phyloP scores from a whole-genome alignment of 2,329 filamentous ascomycete genomes.

The Aspergillus amoenus region DNA sequence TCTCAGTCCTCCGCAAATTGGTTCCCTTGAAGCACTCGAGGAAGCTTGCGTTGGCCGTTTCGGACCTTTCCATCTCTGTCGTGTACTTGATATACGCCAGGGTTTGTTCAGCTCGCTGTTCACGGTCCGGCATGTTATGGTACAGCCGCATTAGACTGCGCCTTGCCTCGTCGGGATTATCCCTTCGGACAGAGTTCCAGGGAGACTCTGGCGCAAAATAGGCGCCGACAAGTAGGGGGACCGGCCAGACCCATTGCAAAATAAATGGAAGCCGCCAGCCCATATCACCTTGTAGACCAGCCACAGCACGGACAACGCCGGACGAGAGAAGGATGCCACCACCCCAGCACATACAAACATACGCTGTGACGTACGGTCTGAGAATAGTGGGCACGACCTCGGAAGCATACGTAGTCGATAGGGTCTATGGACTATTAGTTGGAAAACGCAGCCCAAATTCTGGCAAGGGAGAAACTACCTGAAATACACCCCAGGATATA shows the following conservation, averaged over 20 bases:
- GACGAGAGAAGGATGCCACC: constrained; percentile 25
- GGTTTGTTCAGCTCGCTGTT: constrained; percentile 53
- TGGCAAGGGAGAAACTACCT: neutral
- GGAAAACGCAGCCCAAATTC: neutral
- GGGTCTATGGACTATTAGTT: neutral
- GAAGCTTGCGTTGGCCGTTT: constrained; percentile 70
- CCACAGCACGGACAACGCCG: constrained; percentile 24
- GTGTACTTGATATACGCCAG: constrained; percentile 90
- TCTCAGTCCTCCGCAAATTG: constrained; percentile 73
- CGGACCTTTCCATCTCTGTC: constrained; percentile 71
- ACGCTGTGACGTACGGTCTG: constrained; percentile 29
- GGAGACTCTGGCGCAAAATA: constrained; percentile 34
- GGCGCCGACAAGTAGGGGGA: constrained; percentile 25
- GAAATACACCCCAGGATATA: constrained; percentile 15
- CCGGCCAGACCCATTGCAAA: constrained; percentile 21
- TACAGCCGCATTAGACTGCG: constrained; percentile 3
- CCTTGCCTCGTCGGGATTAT: constrained; percentile 1
- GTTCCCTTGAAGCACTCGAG: constrained; percentile 77
- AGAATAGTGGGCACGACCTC: constrained; percentile 33
- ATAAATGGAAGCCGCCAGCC: constrained; percentile 19
- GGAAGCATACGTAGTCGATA: constrained; percentile 24
- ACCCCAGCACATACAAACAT: constrained; percentile 30
- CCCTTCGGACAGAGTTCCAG: constrained; percentile 27
- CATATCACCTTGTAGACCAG: constrained; percentile 16
- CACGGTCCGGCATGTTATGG: neutral